phyloP scores from a whole-genome alignment of 768 basidiomycete genomes.

The Russula compacta region DNA sequence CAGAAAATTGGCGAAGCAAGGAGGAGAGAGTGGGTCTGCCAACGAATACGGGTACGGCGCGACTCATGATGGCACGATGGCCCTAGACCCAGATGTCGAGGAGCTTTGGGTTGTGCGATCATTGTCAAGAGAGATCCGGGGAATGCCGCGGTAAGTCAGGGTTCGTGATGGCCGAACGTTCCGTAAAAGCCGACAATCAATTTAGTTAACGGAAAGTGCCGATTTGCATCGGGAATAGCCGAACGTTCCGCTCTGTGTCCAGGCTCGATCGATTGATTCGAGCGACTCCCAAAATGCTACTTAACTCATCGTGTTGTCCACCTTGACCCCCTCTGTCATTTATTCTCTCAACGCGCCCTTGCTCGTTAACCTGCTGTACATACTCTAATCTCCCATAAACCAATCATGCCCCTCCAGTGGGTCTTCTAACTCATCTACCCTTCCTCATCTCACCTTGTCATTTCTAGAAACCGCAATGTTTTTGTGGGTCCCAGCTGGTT shows the following conservation, averaged over 20 bases:
- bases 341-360: background rate
- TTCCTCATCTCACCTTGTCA: background rate
- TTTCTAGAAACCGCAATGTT: slow-evolving; percentile 6
- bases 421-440: background rate
- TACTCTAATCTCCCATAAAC: background rate
- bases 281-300: slow-evolving; percentile 8
- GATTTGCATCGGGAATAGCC: background rate
- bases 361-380: background rate
- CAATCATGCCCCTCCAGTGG: background rate
- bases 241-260: background rate
- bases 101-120: background rate
- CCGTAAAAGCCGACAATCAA: slow-evolving; percentile 17
- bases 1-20: background rate
- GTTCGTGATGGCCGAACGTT: slow-evolving; percentile 18
- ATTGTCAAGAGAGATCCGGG: background rate
- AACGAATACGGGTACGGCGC: background rate
- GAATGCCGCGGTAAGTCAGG: slow-evolving; percentile 4
- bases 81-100: background rate
- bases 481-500: slow-evolving; percentile 2
- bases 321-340: background rate
- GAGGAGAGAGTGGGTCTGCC: background rate
- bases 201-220: slow-evolving; percentile 1
- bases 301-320: slow-evolving; percentile 8
- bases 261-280: background rate
- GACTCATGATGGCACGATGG: background rate